Percentiles rank a stretch among this genome's conserved stretches.
Conservation (phyloP, 192 early-diverging fungal genomes). For the Linnemannia hyalina region DNA sequence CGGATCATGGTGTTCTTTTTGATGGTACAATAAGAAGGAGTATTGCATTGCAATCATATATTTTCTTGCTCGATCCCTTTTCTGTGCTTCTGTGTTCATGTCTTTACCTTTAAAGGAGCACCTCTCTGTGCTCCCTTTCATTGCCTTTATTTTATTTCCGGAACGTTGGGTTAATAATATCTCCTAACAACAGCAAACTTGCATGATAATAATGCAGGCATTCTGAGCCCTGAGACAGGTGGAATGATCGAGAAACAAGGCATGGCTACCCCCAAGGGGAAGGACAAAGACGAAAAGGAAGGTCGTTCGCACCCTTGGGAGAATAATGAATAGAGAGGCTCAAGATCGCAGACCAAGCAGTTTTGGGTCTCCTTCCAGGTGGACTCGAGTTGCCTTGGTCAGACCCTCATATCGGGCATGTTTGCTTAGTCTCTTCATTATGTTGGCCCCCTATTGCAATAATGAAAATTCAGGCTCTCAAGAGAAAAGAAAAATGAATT, state of each 20-base stretch:
- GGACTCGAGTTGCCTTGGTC: constrained; percentile 3
- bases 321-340: no score
- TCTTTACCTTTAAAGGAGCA: neutral
- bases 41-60: no score
- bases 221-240: no score
- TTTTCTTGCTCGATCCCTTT: neutral
- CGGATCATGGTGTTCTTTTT: neutral
- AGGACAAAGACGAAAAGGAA: no score
- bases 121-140: neutral
- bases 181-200: neutral
- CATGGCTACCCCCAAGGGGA: no score
- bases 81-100: neutral
- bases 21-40: neutral
- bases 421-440: no score
- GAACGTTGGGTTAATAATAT: neutral
- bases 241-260: no score
- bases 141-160: neutral
- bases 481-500: neutral
- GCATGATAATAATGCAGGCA: neutral
- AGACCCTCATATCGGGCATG: neutral
- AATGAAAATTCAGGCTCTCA: neutral
- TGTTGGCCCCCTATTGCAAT: neutral
- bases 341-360: neutral
- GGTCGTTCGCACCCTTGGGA: no score
- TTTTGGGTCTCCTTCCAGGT: neutral